Evolutionary conservation across 1,139 yeast genomes (phyloP).

Genomic region (Suzukiozyma palmioleophila): DNA sequence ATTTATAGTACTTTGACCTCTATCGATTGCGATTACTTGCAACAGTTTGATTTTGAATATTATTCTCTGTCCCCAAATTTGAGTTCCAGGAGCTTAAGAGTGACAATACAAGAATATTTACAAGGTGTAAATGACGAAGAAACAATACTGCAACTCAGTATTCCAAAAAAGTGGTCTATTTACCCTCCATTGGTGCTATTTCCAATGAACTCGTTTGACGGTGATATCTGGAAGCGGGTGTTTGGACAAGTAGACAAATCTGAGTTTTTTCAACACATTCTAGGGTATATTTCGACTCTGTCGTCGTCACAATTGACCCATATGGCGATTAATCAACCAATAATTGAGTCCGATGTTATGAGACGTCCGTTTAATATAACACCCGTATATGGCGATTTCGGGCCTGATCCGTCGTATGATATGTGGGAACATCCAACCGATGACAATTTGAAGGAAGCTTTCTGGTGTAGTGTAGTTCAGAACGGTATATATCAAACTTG

Average conservation of each 20-base stretch:
- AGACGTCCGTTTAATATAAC: conserved; percentile 57
- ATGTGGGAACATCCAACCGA: conserved; percentile 34
- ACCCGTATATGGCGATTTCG: conserved; percentile 66
- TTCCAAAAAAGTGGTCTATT: conserved; percentile 55
- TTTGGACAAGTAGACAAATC: conserved; percentile 8
- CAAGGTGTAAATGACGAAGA: neutral
- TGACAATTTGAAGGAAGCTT: conserved; percentile 45
- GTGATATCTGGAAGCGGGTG: conserved; percentile 25
- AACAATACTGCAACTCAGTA: neutral
- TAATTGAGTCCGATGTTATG: conserved; percentile 50
- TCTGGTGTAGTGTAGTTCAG: conserved; percentile 72
- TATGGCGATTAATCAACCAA: conserved; percentile 69
- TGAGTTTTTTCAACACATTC: conserved; percentile 21
- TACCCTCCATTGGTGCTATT: conserved; percentile 69
- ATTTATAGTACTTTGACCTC: conserved; percentile 8
- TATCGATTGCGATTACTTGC: conserved; percentile 1
- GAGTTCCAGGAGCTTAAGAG: conserved; percentile 3
- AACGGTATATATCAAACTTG: conserved; percentile 76
- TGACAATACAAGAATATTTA: conserved; percentile 6
- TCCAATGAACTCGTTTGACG: conserved; percentile 38
- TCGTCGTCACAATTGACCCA: conserved; percentile 39
- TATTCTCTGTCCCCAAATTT: neutral
- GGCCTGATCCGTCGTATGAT: conserved; percentile 31
- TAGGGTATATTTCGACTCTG: conserved; percentile 11
- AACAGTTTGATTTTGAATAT: neutral